Evolutionary conservation across 140 eudicot genomes (phyloP).

Genomic region (Flaveria floridana): DNA sequence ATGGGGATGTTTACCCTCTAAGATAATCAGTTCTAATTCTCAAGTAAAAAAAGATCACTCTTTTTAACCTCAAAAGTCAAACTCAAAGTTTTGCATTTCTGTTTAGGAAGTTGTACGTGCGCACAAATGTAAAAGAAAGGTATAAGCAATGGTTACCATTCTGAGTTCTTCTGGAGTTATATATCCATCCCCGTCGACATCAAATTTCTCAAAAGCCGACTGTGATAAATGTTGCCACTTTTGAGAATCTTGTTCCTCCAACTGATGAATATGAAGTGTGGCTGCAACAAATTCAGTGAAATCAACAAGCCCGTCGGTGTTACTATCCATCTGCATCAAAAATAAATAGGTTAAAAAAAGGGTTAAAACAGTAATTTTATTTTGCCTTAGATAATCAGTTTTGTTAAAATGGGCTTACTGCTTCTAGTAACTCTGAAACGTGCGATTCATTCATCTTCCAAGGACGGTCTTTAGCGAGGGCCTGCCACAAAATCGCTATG

Average conservation of each 20-base stretch:
- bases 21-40: background rate
- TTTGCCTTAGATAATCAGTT: background rate
- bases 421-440: constrained; percentile 83
- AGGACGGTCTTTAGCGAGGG: constrained; percentile 93
- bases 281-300: constrained; percentile 94
- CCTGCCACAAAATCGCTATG: constrained; percentile 47
- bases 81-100: background rate
- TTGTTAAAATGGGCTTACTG: constrained; percentile 46
- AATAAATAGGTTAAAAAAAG: constrained; percentile 6
- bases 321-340: constrained; percentile 79
- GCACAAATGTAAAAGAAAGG: too few relatives aligned
- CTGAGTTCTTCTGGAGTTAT: constrained; percentile 91
- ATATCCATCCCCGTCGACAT: constrained; percentile 88
- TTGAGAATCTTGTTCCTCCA: constrained; percentile 69
- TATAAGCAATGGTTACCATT: constrained; percentile 49
- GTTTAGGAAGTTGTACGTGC: too few relatives aligned
- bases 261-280: constrained; percentile 88
- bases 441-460: constrained; percentile 92
- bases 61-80: constrained; percentile 25
- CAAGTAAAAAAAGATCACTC: background rate
- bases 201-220: constrained; percentile 91
- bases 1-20: background rate
- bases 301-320: constrained; percentile 87
- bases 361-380: background rate
- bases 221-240: constrained; percentile 85